A percentile compares a stretch with the other conserved stretches of the same genome.
Evolutionary conservation across 208 protist species (phyloP).

Genomic region (Leishmania braziliensis): DNA sequence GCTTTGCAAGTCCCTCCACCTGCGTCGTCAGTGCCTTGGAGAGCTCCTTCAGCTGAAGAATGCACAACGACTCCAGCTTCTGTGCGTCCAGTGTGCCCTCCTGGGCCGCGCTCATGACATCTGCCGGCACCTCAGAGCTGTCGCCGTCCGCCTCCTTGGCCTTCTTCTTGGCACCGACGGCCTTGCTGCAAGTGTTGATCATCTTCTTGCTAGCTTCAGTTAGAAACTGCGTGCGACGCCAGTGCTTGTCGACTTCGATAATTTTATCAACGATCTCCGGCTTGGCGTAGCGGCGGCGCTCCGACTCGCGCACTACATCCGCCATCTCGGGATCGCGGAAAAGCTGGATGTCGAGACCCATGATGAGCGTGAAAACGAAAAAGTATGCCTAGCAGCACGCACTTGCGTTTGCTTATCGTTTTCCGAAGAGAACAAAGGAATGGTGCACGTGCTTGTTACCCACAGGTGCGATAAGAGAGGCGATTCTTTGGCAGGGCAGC

Average conservation of each 20-base stretch:
- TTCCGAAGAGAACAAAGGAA: not conserved
- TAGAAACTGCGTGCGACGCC: slow-evolving; percentile 85
- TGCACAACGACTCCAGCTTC: slow-evolving; percentile 67
- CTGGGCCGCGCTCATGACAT: slow-evolving; percentile 50
- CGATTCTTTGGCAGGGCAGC: not conserved
- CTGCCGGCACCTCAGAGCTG: slow-evolving; percentile 58
- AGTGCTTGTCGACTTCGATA: slow-evolving; percentile 92
- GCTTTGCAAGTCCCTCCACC: slow-evolving; percentile 60
- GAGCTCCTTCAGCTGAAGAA: slow-evolving; percentile 91
- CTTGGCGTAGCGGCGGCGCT: slow-evolving; percentile 93
- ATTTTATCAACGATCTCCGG: slow-evolving; percentile 92
- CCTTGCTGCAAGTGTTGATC: slow-evolving; percentile 90
- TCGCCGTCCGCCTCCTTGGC: slow-evolving; percentile 90
- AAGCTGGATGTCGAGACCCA: slow-evolving; percentile 96
- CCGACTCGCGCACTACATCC: slow-evolving; percentile 94
- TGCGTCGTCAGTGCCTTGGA: slow-evolving; percentile 76
- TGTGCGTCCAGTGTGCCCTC: slow-evolving; percentile 61
- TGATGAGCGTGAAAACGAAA: slow-evolving; percentile 19
- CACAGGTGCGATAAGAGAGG: not conserved
- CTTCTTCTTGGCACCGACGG: slow-evolving; percentile 93
- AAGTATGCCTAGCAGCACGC: not conserved
- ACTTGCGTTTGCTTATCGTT: not conserved
- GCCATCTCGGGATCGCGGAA: slow-evolving; percentile 95
- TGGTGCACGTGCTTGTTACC: not conserved
- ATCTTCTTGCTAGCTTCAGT: slow-evolving; percentile 89